These are phyloP conservation scores for Phytophthora rubi DNA, from an alignment of 352 stramenopile genomes.

Conservation along the genomic window DNA sequence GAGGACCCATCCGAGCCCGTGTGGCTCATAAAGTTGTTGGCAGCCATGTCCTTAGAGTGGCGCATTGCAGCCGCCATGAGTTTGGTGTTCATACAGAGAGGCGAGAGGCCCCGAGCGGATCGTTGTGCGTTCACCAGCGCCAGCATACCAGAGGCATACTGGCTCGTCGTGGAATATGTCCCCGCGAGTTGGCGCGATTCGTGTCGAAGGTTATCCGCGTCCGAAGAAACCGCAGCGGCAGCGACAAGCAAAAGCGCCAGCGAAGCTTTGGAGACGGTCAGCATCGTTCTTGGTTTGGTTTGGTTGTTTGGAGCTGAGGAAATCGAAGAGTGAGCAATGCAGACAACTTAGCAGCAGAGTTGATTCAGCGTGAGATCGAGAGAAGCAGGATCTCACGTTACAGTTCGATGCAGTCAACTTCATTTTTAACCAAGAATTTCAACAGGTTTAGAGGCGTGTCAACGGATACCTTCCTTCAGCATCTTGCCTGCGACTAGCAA, in stretches of 20 bases:
- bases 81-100: conserved; percentile 49
- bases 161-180: conserved; percentile 11
- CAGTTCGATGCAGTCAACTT: background rate
- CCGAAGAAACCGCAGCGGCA: background rate
- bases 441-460: background rate
- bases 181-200: conserved; percentile 15
- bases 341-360: background rate
- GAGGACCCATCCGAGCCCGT: conserved; percentile 47
- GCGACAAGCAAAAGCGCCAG: conserved; percentile 15
- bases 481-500: background rate
- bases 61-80: conserved; percentile 20
- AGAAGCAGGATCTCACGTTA: background rate
- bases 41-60: conserved; percentile 43
- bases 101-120: conserved; percentile 29
- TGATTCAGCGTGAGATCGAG: background rate
- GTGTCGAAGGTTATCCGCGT: conserved; percentile 18
- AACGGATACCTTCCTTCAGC: background rate
- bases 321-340: conserved; percentile 19
- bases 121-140: conserved; percentile 48
- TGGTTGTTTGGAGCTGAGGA: conserved; percentile 1
- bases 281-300: conserved; percentile 13
- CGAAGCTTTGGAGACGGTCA: conserved; percentile 15
- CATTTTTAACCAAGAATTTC: background rate
- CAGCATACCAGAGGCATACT: conserved; percentile 25
- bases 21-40: conserved; percentile 53